Evolutionary conservation across 345 rosid genomes (phyloP), one percentile per base, ranked within the genome.

Genomic region (Eucalyptus guilfoylei): DNA sequence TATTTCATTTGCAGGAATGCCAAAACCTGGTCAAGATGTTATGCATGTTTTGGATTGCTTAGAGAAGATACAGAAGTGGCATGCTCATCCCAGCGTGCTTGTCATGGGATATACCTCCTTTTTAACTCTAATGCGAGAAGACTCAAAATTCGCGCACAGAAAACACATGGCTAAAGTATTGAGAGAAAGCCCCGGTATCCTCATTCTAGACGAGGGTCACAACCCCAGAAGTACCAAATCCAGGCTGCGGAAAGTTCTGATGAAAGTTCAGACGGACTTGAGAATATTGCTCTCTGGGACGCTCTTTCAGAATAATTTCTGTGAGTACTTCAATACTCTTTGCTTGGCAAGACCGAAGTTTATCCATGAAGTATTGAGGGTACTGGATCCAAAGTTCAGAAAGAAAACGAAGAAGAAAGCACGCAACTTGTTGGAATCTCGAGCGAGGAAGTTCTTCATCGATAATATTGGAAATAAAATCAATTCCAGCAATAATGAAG

Each of bases 91-190:
- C 23, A 96, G 99, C 89, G 96, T 97, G 87, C 97, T 97, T 85
- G 97, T 97, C n/a, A 97, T 96, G 99, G 99, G 99, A 37, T 97
- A 97, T 92, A 94, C 99, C 85, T 97, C 99, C 6, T 97, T 97
- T 88, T 92, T 94, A 49, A 96, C 99, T 81, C 89, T 97, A 90
- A 97, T 97, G 97, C 93, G 97, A 76, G 99, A 96, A 90, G 95
- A 97, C 89, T 91, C 98, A 6, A 96, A 94, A 92, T 97, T 96
- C 86, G 92, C 93, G 24, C 97, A 97, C 88, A 92, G 99, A 72
- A 94, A 92, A 64, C 94, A 94, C 92, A 95, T 97, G 98, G 98
- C 99, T 60, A 96, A 93, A 91, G 97, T 96, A 86, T 90, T 97
- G 88, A 93, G 99, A 42, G 98, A 97, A 88, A 96, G 99, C 88